Conservation (phyloP, 495 filamentous ascomycete genomes). For the Penicillium salamii region DNA sequence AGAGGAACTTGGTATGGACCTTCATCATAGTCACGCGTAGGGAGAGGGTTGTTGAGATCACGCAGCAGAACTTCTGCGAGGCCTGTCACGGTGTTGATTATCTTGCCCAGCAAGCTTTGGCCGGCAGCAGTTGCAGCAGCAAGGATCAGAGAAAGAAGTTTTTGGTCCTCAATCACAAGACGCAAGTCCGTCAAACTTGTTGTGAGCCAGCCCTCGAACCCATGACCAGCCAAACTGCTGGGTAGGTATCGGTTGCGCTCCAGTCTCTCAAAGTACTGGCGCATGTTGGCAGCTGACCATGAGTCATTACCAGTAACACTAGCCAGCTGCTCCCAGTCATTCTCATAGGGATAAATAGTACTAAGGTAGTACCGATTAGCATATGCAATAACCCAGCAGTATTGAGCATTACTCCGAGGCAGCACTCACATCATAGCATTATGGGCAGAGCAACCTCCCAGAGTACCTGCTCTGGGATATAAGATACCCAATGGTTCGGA, state of each 20-base stretch:
- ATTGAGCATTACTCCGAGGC: background rate
- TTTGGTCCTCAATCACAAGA: constrained; percentile 48
- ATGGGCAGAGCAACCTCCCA: constrained; percentile 43
- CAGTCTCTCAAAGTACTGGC: constrained; percentile 37
- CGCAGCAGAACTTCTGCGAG: constrained; percentile 43
- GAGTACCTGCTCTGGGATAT: constrained; percentile 42
- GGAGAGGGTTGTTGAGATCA: constrained; percentile 49
- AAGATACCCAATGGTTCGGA: constrained; percentile 36
- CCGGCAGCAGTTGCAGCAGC: constrained; percentile 47
- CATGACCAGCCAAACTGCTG: constrained; percentile 46
- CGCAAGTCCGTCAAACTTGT: constrained; percentile 48
- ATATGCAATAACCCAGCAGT: background rate
- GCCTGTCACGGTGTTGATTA: constrained; percentile 35
- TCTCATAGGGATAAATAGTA: constrained; percentile 34
- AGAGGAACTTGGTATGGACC: constrained; percentile 53
- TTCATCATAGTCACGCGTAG: constrained; percentile 30
- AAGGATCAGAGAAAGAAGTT: constrained; percentile 47
- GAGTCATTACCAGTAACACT: constrained; percentile 36
- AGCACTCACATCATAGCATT: constrained; percentile 42
- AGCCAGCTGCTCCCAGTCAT: constrained; percentile 45
- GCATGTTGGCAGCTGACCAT: constrained; percentile 39
- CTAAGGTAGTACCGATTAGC: constrained; percentile 5
- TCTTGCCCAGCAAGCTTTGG: constrained; percentile 33
- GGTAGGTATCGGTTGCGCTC: constrained; percentile 54
- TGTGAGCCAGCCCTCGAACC: constrained; percentile 54